Evolutionary conservation across 768 basidiomycete species (phyloP), one percentile per base, ranked within the genome.

Genomic region (Amanita polypyramis): DNA sequence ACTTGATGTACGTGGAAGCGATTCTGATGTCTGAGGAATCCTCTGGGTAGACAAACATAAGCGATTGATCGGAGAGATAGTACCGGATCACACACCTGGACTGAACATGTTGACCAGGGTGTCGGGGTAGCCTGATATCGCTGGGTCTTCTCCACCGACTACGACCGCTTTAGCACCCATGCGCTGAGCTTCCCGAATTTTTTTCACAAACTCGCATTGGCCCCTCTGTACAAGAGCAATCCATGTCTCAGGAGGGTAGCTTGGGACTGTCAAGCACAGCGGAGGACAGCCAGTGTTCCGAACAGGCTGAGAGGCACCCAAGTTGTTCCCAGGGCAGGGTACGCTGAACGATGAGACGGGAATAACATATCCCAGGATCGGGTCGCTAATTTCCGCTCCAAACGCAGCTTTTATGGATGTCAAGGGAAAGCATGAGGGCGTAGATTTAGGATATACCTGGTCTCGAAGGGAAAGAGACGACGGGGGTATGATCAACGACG

Each of bases 181-280:
- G 37, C 72, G 61, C 58, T 80, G 75, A 5, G 82, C 85, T 55
- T 80, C 78, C 41, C 83, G 67, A 32, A 81, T 89, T 70, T 98
- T 98, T 57, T 81, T 83, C 9, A 88, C 83, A 60, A 98, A 98
- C 50, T 91, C 81, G 62, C 95, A 98, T 45, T 79, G 67, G 1
- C 94, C 94, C 34, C 95, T 72, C 62, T 95, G 85, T 0, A 96
- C 82, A 43, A 97, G 74, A 0, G 91, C 95, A 60, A 97, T 88
- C 85, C 90, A 94, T 8, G 80, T 70, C 49, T 90, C 88, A 10
- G 73, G 69, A 17, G 87, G 88, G 14, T 70, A 62, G 51, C 76
- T 59, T 2, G 72, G 65, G 1, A 81, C 81, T 37, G 56, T 61
- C 2, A 75, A 54, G 50, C 88, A 90, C 15, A 90, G 70, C 2